A percentile compares a stretch with the other conserved stretches of the same genome.
Conservation (phyloP, 805 yeast species). For the Teunomyces barrocoloradensis region DNA sequence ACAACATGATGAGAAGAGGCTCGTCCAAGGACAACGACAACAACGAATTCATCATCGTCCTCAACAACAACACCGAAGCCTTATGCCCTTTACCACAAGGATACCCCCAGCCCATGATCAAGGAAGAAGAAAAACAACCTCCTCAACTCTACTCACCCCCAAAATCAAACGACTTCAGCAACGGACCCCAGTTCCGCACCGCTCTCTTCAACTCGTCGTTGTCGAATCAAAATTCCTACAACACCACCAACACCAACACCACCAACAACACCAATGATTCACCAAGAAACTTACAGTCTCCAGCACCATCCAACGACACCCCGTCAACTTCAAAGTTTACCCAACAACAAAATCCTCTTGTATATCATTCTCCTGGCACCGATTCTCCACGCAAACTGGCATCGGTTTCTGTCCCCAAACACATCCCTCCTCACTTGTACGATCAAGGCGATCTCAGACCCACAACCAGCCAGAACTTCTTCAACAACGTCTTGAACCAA, state of each 20-base stretch:
- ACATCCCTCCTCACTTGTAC: conserved; percentile 5
- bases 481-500: conserved; percentile 5
- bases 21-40: conserved; percentile 29
- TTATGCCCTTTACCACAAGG: conserved; percentile 45
- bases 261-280: conserved; percentile 16
- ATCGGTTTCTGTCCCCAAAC: conserved; percentile 4
- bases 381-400: conserved; percentile 3
- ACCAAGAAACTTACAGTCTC: conserved; percentile 14
- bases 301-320: conserved; percentile 2
- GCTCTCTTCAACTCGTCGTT: conserved; percentile 9
- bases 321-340: conserved; percentile 10
- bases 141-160: conserved; percentile 17
- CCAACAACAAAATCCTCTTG: conserved; percentile 6
- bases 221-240: conserved; percentile 15
- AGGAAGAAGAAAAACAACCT: conserved; percentile 1
- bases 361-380: background rate
- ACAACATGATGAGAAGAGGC: conserved; percentile 35
- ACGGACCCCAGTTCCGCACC: conserved; percentile 13
- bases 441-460: background rate
- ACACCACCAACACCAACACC: conserved; percentile 11
- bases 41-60: conserved; percentile 51
- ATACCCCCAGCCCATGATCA: background rate
- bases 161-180: conserved; percentile 5
- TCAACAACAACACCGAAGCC: conserved; percentile 50
- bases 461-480: background rate